phyloP scores from a whole-genome alignment of 192 early-diverging fungal genomes.

The Coemansia sp. region DNA sequence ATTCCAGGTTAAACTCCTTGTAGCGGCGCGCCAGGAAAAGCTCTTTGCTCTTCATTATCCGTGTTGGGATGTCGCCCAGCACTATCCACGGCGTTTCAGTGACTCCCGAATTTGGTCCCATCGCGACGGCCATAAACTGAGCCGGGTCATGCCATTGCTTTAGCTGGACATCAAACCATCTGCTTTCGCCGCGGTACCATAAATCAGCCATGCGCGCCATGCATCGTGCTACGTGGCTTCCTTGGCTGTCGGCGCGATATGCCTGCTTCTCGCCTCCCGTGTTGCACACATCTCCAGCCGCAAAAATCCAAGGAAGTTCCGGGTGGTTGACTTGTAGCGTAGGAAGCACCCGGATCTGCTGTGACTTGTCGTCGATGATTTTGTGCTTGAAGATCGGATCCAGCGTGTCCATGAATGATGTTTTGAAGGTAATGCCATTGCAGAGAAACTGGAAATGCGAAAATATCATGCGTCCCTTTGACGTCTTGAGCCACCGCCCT shows the following conservation, averaged over 20 bases:
- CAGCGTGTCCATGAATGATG: slow-evolving; percentile 57
- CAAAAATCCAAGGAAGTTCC: slow-evolving; percentile 68
- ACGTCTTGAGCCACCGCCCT: slow-evolving; percentile 50
- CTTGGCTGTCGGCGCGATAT: slow-evolving; percentile 50
- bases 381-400: slow-evolving; percentile 50
- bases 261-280: slow-evolving; percentile 53
- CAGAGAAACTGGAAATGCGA: slow-evolving; percentile 65
- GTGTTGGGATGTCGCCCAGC: slow-evolving; percentile 52
- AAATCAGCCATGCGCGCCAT: slow-evolving; percentile 53
- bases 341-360: slow-evolving; percentile 65
- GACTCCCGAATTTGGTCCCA: slow-evolving; percentile 45
- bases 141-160: slow-evolving; percentile 54
- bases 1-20: slow-evolving; percentile 52
- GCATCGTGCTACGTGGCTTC: slow-evolving; percentile 47
- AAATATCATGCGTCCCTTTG: slow-evolving; percentile 46
- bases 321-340: slow-evolving; percentile 74
- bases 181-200: slow-evolving; percentile 39
- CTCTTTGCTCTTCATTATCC: slow-evolving; percentile 54
- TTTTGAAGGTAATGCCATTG: slow-evolving; percentile 75
- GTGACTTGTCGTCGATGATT: slow-evolving; percentile 56
- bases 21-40: slow-evolving; percentile 54
- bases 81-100: slow-evolving; percentile 57
- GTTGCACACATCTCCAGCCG: slow-evolving; percentile 67
- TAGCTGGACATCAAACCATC: slow-evolving; percentile 47
- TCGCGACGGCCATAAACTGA: slow-evolving; percentile 50